Conservation (phyloP, 257 asterid species). For the Solanum chiquidenum region DNA sequence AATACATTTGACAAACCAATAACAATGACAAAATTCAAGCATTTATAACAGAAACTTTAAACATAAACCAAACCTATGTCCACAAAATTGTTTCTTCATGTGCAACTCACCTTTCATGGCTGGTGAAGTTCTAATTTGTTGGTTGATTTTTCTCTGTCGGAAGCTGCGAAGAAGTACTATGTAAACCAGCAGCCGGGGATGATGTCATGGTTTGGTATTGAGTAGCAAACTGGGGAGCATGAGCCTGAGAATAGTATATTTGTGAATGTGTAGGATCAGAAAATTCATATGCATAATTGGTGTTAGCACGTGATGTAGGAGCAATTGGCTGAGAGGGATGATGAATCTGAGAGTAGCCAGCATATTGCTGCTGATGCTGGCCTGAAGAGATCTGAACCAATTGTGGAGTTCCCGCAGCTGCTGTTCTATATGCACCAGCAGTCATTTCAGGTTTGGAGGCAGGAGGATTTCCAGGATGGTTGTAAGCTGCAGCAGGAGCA, state of each 20-base stretch:
- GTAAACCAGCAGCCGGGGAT: constrained; percentile 22
- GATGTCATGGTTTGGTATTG: constrained; percentile 69
- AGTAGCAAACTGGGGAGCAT: constrained; percentile 55
- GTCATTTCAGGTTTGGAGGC: constrained; percentile 55
- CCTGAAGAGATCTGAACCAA: constrained; percentile 47
- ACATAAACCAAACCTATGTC: constrained; percentile 32
- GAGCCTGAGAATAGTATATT: constrained; percentile 59
- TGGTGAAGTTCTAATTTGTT: constrained; percentile 36
- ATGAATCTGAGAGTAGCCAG: constrained; percentile 64
- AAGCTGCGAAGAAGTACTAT: constrained; percentile 49
- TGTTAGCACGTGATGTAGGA: constrained; percentile 44
- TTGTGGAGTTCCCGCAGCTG: constrained; percentile 31
- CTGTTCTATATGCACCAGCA: constrained; percentile 47
- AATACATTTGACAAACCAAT: constrained; percentile 62
- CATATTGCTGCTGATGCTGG: constrained; percentile 51
- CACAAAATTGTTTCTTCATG: constrained; percentile 70
- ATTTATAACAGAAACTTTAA: constrained; percentile 22
- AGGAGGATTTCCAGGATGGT: constrained; percentile 33
- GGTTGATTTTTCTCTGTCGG: constrained; percentile 45
- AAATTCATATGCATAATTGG: constrained; percentile 49
- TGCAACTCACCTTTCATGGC: constrained; percentile 46
- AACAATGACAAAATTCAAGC: constrained; percentile 22
- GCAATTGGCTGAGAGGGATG: constrained; percentile 67
- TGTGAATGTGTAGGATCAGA: constrained; percentile 60
- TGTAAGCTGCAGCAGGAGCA: constrained; percentile 33